Base-by-base conservation (phyloP, 805 yeast genomes). In the Sporopachydermia lactativora region DNA sequence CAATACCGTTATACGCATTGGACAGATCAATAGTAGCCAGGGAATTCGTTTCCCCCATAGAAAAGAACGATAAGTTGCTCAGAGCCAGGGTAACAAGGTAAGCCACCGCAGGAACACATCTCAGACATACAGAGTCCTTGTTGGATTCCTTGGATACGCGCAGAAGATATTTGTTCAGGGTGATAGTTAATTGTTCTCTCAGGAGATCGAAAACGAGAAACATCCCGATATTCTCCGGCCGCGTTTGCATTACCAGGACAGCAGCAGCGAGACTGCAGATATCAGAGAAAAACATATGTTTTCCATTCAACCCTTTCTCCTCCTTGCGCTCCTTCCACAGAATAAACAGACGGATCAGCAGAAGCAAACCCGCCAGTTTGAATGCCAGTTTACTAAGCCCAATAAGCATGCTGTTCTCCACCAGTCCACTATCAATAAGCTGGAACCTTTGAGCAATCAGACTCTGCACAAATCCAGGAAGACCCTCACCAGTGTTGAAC, bases 31-130 rank as follows among this genome's bases (percentile, higher is more conserved):
- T 77, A 0, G 96, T 80, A 0, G 96, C 89, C 49, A 92, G 68
- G 34, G 95, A 84, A 53, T 92, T 92, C 0, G 97, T 86, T 39
- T 83, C 84, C 0, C 97, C 97, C 55, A 81, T 68, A 15, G 83
- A 82, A 61, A 83, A 92, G 54, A 89, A 92, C 0, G 86, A 62
- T 35, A 85, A 62, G 48, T 84, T 77, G 53, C 85, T 94, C 39
- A 85, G 47, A 16, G 80, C 55, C 3, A 85, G 47, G 2, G 61
- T 59, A 43, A 69, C 58, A 3, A 64, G 36, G 0, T 70, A 34
- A 17, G 37, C 13, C 15, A 28, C 13, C 24, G 31, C 36, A 42
- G 31, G 31, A 8, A 24, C 31, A 8, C n/a, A 8, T n/a, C n/a
- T 24, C 31, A 24, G n/a, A 24, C 31, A 24, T 8, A 24, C n/a